Percentiles rank a stretch among this genome's conserved stretches.
Evolutionary conservation across 768 basidiomycete genomes (phyloP).

Genomic region (Strobilomyces echinocephalus): DNA sequence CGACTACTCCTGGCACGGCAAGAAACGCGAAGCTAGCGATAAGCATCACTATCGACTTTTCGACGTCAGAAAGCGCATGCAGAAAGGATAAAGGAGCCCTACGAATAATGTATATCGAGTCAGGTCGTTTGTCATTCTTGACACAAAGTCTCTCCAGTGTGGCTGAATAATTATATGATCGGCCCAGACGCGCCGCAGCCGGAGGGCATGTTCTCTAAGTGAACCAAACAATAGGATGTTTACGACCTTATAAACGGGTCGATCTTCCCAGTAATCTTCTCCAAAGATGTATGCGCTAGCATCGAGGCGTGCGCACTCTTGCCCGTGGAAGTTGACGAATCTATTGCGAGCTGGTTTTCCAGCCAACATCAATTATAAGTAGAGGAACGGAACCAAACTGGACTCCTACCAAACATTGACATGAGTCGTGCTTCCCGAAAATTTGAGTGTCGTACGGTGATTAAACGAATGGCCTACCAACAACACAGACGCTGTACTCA

Average conservation of each 20-base stretch:
- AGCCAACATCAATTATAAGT: background rate
- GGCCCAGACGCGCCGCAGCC: background rate
- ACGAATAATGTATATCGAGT: background rate
- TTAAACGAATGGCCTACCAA: background rate
- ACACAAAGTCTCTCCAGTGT: background rate
- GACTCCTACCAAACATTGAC: background rate
- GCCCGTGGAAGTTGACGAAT: background rate
- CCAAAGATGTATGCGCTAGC: background rate
- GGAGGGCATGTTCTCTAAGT: background rate
- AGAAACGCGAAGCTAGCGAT: background rate
- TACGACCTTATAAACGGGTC: background rate
- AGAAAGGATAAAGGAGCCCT: too few relatives aligned
- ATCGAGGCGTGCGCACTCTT: background rate
- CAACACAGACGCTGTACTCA: background rate
- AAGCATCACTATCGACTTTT: background rate
- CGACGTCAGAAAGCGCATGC: background rate
- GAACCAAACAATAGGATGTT: background rate
- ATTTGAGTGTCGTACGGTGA: background rate
- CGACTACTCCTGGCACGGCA: background rate
- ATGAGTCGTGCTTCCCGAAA: background rate
- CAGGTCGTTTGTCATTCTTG: background rate
- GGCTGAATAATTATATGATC: background rate
- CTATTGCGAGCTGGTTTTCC: background rate
- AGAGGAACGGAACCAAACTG: background rate
- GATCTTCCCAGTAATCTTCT: background rate